Percentiles rank a stretch among this genome's conserved stretches.
phyloP scores from a whole-genome alignment of 2,329 filamentous ascomycete genomes.

The Colletotrichum camelliae region DNA sequence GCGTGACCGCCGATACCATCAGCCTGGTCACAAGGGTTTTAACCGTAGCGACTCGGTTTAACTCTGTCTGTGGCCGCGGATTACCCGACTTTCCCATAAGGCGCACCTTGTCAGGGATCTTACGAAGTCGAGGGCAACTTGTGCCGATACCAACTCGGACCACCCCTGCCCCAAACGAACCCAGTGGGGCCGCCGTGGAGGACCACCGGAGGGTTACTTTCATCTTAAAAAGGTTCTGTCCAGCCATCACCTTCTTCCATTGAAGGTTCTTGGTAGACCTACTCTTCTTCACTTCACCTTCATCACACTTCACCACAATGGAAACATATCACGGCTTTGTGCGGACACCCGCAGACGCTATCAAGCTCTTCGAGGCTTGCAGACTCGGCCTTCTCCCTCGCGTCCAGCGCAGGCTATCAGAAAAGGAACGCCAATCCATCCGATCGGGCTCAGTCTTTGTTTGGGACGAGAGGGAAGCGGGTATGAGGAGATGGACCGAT shows the following conservation, averaged over 20 bases:
- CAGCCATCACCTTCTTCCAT: neutral
- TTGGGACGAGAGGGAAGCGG: slow-evolving; percentile 98
- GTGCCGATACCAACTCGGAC: slow-evolving; percentile 12
- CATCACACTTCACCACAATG: slow-evolving; percentile 61
- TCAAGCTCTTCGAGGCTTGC: slow-evolving; percentile 98
- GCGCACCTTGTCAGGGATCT: neutral
- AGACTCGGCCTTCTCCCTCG: slow-evolving; percentile 86
- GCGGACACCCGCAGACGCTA: slow-evolving; percentile 93
- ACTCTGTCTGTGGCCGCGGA: slow-evolving; percentile 1
- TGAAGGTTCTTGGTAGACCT: slow-evolving; percentile 4
- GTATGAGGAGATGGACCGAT: slow-evolving; percentile 98
- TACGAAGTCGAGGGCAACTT: neutral
- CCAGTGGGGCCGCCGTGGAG: slow-evolving; percentile 17
- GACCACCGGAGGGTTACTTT: slow-evolving; percentile 13
- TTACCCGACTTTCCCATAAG: neutral
- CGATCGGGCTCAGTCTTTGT: slow-evolving; percentile 97
- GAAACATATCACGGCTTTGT: slow-evolving; percentile 97
- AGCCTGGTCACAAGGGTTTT: neutral
- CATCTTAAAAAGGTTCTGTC: slow-evolving; percentile 5
- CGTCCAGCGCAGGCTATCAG: slow-evolving; percentile 90
- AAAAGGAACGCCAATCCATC: slow-evolving; percentile 96
- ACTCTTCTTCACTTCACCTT: neutral
- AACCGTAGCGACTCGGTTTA: slow-evolving; percentile 1
- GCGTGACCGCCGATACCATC: slow-evolving; percentile 7
- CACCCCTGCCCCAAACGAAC: slow-evolving; percentile 14